Base-by-base conservation (phyloP, 1,139 yeast genomes). In the Yueomyces sp. region DNA sequence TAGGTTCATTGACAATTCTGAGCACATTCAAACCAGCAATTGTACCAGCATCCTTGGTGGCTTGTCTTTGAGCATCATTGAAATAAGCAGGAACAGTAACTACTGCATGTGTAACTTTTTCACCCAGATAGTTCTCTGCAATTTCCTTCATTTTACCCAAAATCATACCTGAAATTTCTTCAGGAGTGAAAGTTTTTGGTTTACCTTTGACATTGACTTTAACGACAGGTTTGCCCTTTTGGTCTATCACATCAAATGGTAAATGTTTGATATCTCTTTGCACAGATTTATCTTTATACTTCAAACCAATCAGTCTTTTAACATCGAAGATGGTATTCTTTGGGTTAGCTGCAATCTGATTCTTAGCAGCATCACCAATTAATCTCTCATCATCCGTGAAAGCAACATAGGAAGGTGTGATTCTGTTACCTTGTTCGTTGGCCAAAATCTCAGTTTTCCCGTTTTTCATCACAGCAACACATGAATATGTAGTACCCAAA, bases 291-390 rank as follows among this genome's bases (percentile, higher is more conserved):
- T 84, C 94, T 47, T 71, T 68, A 63, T 71, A 84, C 59, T 80
- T 76, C 57, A 81, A 78, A 52, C 95, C 95, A 57, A 84, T 83
- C 59, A 84, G 70, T 67, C 95, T 78, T 71, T 84, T 84, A 59
- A 83, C 80, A 63, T 84, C 95, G 54, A 82, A 84, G 44, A 85
- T 70, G 37, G 95, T 84, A 67, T 84, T 83, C 48, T 66, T 57
- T 38, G 86, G 86, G 63, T 84, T 84, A 39, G 83, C 72, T 35
- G 94, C 78, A 45, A 91, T 93, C 69, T 85, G 95, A 69, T 85
- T 85, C 73, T 85, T 85, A 42, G 95, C 95, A 38, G 95, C 89
- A 61, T 85, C 95, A 62, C 96, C 96, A 51, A 85, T 87, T 53
- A 85, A 74, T 66, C 95, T 78, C 69, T 84, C 95, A 39, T 79